These are phyloP conservation scores for Claviceps digitariae DNA, from an alignment of 2,329 filamentous ascomycete genomes.

Conservation along the genomic window DNA sequence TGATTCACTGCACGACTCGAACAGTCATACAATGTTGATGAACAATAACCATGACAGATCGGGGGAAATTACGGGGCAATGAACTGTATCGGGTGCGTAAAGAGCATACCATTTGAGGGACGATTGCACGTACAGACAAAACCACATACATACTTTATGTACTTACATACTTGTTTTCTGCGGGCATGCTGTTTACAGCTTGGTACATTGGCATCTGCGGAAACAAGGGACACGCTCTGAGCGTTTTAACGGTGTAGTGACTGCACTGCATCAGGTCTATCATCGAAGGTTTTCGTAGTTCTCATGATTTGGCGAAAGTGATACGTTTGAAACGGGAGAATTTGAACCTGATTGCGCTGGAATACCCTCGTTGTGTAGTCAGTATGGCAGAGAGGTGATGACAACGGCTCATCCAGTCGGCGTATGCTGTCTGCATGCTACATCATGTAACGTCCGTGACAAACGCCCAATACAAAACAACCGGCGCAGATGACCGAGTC, in stretches of 20 bases:
- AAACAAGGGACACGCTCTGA: background rate
- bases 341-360: background rate
- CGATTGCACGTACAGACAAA: background rate
- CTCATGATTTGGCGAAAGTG: background rate
- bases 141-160: background rate
- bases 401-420: background rate
- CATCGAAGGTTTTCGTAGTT: background rate
- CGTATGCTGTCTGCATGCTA: background rate
- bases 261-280: background rate
- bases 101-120: background rate
- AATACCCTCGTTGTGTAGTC: background rate
- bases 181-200: background rate
- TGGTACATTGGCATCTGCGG: background rate
- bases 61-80: background rate
- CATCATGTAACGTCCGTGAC: background rate
- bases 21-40: background rate
- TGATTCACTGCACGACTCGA: slow-evolving; percentile 1
- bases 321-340: background rate
- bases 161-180: too few species aligned
- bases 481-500: background rate
- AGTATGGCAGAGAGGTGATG: background rate
- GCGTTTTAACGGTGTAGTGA: background rate
- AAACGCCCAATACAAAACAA: background rate
- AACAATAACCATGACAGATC: background rate
- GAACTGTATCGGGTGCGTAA: background rate